phyloP scores from a whole-genome alignment of 176 grass and related monocot genomes.

The Zoysia pacifica region DNA sequence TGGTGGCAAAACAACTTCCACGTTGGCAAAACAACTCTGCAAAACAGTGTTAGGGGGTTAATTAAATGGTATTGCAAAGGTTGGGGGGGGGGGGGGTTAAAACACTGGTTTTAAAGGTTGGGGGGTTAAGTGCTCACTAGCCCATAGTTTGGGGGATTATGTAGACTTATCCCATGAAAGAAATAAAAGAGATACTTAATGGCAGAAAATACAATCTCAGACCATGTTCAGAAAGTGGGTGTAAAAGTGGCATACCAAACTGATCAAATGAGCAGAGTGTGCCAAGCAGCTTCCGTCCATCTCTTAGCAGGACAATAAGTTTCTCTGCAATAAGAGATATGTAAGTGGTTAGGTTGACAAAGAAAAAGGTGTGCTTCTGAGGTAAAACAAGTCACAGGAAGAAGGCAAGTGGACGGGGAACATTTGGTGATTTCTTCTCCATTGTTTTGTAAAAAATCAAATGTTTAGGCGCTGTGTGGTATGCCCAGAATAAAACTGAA shows the following conservation, averaged over 20 bases:
- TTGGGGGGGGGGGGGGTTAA: too few relatives aligned
- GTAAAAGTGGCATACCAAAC: conserved; percentile 60
- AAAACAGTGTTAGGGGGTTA: too few relatives aligned
- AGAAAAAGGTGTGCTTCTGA: neutral
- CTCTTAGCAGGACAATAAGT: conserved; percentile 91
- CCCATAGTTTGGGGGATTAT: too few relatives aligned
- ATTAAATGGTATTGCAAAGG: too few relatives aligned
- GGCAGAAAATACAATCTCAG: conserved; percentile 8
- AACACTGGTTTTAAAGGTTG: too few relatives aligned
- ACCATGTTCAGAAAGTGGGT: neutral
- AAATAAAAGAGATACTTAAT: conserved; percentile 4
- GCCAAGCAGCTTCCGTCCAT: conserved; percentile 90
- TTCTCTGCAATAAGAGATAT: conserved; percentile 63
- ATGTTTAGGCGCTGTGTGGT: neutral
- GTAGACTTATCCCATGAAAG: neutral
- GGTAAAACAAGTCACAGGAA: neutral
- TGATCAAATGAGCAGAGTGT: conserved; percentile 98
- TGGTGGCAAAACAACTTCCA: too few relatives aligned
- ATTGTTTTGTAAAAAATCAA: neutral
- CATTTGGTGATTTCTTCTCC: neutral
- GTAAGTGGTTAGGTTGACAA: neutral
- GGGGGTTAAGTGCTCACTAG: too few relatives aligned
- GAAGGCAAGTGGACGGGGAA: neutral
- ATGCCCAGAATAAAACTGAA: neutral
- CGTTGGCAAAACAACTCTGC: too few relatives aligned